A percentile compares a stretch with the other conserved stretches of the same genome.
Conservation (phyloP, 2,329 filamentous ascomycete species). For the Iodosphaeria phyllophila region DNA sequence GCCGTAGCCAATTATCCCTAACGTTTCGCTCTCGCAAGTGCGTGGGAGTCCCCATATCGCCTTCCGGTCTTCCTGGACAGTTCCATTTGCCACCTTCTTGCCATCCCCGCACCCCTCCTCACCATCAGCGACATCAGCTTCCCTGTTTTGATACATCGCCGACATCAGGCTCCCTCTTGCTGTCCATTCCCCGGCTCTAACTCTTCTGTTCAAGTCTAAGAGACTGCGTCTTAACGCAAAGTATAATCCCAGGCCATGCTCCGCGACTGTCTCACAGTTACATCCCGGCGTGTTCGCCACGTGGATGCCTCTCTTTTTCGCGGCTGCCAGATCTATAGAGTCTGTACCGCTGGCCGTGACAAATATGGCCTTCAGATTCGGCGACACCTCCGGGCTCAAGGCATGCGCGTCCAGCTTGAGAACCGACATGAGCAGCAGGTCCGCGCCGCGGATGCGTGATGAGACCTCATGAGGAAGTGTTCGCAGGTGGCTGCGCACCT, state of each 20-base stretch:
- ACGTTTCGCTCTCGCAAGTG: slow-evolving; percentile 9
- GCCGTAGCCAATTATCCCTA: slow-evolving; percentile 14
- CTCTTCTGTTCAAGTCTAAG: slow-evolving; percentile 11
- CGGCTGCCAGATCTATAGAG: slow-evolving; percentile 16
- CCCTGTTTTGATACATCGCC: not conserved
- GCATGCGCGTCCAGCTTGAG: slow-evolving; percentile 12
- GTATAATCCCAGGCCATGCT: slow-evolving; percentile 30
- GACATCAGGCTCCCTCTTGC: slow-evolving; percentile 8
- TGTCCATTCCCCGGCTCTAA: slow-evolving; percentile 11
- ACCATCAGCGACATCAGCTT: not conserved
- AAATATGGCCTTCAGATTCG: slow-evolving; percentile 15
- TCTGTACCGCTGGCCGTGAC: slow-evolving; percentile 19
- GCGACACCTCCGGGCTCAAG: slow-evolving; percentile 9
- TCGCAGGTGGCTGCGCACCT: slow-evolving; percentile 10
- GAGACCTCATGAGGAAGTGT: slow-evolving; percentile 10
- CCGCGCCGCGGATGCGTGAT: slow-evolving; percentile 15
- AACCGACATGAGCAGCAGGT: slow-evolving; percentile 16
- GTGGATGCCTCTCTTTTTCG: slow-evolving; percentile 12
- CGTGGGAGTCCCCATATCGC: too few relatives aligned
- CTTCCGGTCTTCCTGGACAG: too few relatives aligned
- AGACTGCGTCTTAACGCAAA: slow-evolving; percentile 18
- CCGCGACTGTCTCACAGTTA: slow-evolving; percentile 16
- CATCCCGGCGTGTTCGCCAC: slow-evolving; percentile 19
- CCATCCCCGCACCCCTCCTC: slow-evolving; percentile 10
- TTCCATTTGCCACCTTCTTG: too few relatives aligned